These are phyloP conservation scores for Cladorrhinum samala DNA, from an alignment of 495 filamentous ascomycete genomes.

Conservation along the genomic window DNA sequence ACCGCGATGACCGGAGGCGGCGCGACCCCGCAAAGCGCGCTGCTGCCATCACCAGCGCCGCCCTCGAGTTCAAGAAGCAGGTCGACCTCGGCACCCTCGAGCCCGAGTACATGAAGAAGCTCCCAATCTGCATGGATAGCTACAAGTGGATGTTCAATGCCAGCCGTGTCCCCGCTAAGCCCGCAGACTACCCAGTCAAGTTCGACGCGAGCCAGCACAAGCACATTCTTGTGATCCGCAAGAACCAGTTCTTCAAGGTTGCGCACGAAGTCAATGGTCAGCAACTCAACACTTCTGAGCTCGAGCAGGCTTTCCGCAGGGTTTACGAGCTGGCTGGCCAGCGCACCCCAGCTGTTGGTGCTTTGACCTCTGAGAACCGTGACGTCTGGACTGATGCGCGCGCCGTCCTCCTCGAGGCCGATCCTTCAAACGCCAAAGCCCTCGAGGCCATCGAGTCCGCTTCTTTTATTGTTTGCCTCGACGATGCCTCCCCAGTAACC, in stretches of 20 bases:
- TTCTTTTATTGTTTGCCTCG: slow-evolving; percentile 89
- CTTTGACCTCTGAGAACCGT: slow-evolving; percentile 84
- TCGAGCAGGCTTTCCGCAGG: slow-evolving; percentile 79
- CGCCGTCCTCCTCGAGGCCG: slow-evolving; percentile 64
- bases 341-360: slow-evolving; percentile 68
- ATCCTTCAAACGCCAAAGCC: slow-evolving; percentile 66
- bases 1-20: slow-evolving; percentile 84
- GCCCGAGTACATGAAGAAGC: slow-evolving; percentile 95
- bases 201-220: slow-evolving; percentile 67
- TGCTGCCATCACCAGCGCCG: slow-evolving; percentile 77
- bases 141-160: slow-evolving; percentile 99
- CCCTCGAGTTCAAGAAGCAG: slow-evolving; percentile 87
- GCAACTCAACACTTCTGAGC: slow-evolving; percentile 77
- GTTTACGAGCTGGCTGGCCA: slow-evolving; percentile 73
- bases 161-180: slow-evolving; percentile 77
- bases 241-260: slow-evolving; percentile 96
- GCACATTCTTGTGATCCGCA: slow-evolving; percentile 82
- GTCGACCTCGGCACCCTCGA: slow-evolving; percentile 80
- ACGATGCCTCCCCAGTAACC: slow-evolving; percentile 87
- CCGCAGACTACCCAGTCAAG: slow-evolving; percentile 78
- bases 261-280: slow-evolving; percentile 67
- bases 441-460: slow-evolving; percentile 82
- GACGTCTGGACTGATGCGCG: slow-evolving; percentile 88
- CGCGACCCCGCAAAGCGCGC: slow-evolving; percentile 88
- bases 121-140: slow-evolving; percentile 92